Evolutionary conservation across 192 early-diverging fungal species (phyloP), one percentile per base, ranked within the genome.

Genomic region (Mortierella alpina): DNA sequence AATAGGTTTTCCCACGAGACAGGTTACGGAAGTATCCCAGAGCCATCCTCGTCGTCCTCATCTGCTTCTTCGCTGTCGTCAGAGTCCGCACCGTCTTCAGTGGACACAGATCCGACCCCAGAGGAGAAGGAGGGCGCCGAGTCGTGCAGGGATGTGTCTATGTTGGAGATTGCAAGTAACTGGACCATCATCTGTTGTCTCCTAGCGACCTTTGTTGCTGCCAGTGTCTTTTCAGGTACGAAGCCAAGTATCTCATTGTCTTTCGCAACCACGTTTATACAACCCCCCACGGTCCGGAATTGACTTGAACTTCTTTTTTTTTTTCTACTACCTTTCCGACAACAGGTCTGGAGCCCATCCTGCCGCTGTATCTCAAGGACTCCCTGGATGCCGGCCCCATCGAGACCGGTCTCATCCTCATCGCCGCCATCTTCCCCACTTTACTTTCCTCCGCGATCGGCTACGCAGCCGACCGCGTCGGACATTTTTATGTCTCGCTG

Each of bases 341-440:
- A 17, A 18, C 61, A 83, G 84, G 88, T 6, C 70, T 90, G 56
- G 89, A 91, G 56, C 90, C 90, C 7, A 85, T 85, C 44, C 57
- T 91, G 11, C 88, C 90, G 2, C 68, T 91, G 17, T 84, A 90
- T 58, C 66, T 90, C 15, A 62, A 78, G 54, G 68, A 83, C 3
- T 22, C 73, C 1, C 81, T 85, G 48, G 59, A 80, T 23, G 84
- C 83, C 0, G 59, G 72, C 7, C 65, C 84, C n/a, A 80, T 84
- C 3, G 67, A 76, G 15, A 82, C 90, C 46, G 88, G 90, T 5
- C 56, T 92, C 11, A 83, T 95, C 20, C 92, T 92, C 69, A 84
- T 90, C 3, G 85, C 91, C 2, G 85, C 94, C 53, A 89, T 93
- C 7, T 75, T 93, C 22, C 94, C 94, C 20, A 91, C 90, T 48